Base-by-base conservation (phyloP, 2,329 filamentous ascomycete species). In the Coniochaeta pulveracea region DNA sequence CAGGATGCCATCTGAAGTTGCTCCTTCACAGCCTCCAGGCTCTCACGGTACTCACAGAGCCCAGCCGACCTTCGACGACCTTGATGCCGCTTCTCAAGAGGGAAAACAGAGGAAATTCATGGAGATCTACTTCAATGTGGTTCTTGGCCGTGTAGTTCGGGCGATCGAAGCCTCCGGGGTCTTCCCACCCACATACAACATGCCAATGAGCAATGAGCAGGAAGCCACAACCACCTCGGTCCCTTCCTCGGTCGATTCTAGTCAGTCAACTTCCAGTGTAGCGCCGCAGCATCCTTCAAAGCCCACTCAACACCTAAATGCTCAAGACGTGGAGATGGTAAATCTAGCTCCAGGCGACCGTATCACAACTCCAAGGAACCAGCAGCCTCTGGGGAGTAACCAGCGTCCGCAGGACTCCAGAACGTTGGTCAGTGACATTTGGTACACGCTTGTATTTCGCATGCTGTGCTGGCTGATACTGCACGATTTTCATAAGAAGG, bases 391-490 rank as follows among this genome's bases (percentile, higher is more conserved):
- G n/a, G n/a, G n/a, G n/a, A n/a, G n/a, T n/a, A n/a, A n/a, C n/a
- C n/a, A n/a, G n/a, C n/a, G n/a, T n/a, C n/a, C n/a, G n/a, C n/a
- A n/a, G n/a, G n/a, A n/a, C n/a, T n/a, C n/a, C n/a, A n/a, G n/a
- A 45, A 36, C 41, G 24, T 33, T 42, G 15, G 48, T 48, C 1
- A 46, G 46, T n/a, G 56, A 61, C 6, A 60, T 71, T n/a, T 73
- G 69, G 69, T 67, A 65, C 41, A 64, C 62, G 6, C 50, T 74
- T 12, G 57, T 72, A 4, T 68, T 73, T 40, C 53, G 69, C 17
- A 74, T 73, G 69, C 55, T 73, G 16, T 72, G 68, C 45, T 73
- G 69, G 71, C 48, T 73, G 34, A 57, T 67, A 50, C 49, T 74
- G 39, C 69, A 75, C 43, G 66, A 74, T 42, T 73, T 74, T 34